These are phyloP conservation scores for Ophiorrhiza pumila DNA, from an alignment of 257 asterid species.

Conservation along the genomic window DNA sequence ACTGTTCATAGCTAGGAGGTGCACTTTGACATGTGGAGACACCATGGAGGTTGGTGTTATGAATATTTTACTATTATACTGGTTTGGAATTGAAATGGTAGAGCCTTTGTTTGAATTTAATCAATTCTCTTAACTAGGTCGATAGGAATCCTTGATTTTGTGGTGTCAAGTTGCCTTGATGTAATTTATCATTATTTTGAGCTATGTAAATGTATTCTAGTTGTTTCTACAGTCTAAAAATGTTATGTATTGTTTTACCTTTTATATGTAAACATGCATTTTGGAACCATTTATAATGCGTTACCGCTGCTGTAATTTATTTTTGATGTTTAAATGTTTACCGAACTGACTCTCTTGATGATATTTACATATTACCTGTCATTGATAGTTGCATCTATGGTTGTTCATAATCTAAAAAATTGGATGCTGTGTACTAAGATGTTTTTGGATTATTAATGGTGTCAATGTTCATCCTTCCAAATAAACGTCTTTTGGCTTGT, in stretches of 20 bases:
- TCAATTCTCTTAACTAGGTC: conserved; percentile 7
- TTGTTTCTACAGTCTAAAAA: neutral
- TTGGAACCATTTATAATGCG: neutral
- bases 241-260: neutral
- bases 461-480: conserved; percentile 66
- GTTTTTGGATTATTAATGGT: conserved; percentile 42
- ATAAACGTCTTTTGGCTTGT: conserved; percentile 84
- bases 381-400: conserved; percentile 2
- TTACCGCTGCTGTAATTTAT: neutral
- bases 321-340: conserved; percentile 1
- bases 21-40: conserved; percentile 49
- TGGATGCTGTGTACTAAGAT: conserved; percentile 28
- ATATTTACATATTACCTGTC: neutral
- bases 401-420: conserved; percentile 9
- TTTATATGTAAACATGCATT: neutral
- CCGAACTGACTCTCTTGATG: neutral
- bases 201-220: neutral
- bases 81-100: conserved; percentile 27
- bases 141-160: conserved; percentile 13
- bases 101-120: conserved; percentile 21
- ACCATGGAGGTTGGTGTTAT: conserved; percentile 66
- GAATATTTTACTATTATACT: conserved; percentile 32
- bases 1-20: conserved; percentile 68
- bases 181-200: too few relatives aligned
- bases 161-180: neutral